phyloP scores from a whole-genome alignment of 495 filamentous ascomycete species.

The Cenococcum geophilum region DNA sequence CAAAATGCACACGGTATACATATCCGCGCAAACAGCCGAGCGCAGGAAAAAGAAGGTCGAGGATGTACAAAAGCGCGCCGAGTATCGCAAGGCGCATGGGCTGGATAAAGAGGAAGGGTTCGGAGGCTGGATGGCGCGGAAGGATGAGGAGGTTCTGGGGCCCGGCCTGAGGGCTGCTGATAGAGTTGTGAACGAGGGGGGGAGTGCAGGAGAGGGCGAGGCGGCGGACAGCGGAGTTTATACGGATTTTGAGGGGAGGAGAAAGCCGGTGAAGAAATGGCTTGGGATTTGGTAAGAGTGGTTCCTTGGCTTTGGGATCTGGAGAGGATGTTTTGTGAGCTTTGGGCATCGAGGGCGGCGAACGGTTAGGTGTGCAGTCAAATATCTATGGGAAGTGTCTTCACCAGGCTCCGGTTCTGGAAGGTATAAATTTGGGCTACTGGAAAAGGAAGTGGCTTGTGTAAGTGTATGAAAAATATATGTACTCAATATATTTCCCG shows the following conservation, averaged over 20 bases:
- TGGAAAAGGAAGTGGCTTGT: no score
- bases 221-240: conserved; percentile 26
- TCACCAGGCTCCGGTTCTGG: no score
- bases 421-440: no score
- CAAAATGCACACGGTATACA: conserved; percentile 61
- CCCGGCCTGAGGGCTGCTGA: not conserved
- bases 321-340: not conserved
- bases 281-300: conserved; percentile 31
- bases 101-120: conserved; percentile 51
- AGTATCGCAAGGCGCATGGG: conserved; percentile 79
- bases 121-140: conserved; percentile 39
- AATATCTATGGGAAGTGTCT: no score
- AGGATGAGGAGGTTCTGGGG: conserved; percentile 19
- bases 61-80: conserved; percentile 70
- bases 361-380: no score
- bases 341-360: no score
- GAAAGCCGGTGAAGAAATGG: conserved; percentile 31
- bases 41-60: conserved; percentile 60
- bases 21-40: conserved; percentile 56
- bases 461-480: no score
- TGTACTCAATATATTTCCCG: no score
- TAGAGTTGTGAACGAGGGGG: conserved; percentile 6
- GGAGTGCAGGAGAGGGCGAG: conserved; percentile 14
- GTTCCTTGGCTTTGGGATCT: not conserved
- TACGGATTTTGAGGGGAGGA: conserved; percentile 34